A percentile compares a stretch with the other conserved stretches of the same genome.
Conservation (phyloP, 495 filamentous ascomycete genomes). For the Haplographium delicatum region DNA sequence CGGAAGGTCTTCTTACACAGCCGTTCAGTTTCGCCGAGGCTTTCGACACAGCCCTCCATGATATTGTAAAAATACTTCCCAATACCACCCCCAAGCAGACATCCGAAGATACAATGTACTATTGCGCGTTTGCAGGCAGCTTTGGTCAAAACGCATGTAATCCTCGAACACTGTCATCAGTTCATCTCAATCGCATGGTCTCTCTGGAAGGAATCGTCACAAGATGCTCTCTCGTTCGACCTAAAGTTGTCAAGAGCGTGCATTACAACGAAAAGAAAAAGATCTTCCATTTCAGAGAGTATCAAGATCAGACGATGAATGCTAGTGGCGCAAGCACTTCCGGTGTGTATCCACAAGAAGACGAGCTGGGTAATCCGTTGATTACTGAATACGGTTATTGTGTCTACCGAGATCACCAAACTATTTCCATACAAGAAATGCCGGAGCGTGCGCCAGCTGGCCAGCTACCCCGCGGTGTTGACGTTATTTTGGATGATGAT, state of each 20-base stretch:
- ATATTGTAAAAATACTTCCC: conserved; percentile 72
- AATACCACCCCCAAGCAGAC: conserved; percentile 49
- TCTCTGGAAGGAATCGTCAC: conserved; percentile 98
- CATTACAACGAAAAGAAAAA: conserved; percentile 85
- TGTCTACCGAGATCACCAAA: conserved; percentile 95
- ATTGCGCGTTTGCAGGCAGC: conserved; percentile 90
- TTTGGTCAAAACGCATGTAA: conserved; percentile 96
- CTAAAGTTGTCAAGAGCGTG: conserved; percentile 96
- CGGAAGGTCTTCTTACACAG: conserved; percentile 78
- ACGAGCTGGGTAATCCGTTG: conserved; percentile 75
- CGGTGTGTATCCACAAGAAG: conserved; percentile 91
- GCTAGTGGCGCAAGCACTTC: conserved; percentile 78
- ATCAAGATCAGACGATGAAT: conserved; percentile 94
- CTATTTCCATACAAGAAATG: conserved; percentile 99
- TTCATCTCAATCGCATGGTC: conserved; percentile 90
- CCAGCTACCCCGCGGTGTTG: conserved; percentile 93
- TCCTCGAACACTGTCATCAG: conserved; percentile 82
- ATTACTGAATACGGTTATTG: conserved; percentile 94
- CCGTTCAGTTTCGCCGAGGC: conserved; percentile 86
- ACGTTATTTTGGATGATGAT: conserved; percentile 96
- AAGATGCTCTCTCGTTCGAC: conserved; percentile 88
- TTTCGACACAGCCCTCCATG: conserved; percentile 84
- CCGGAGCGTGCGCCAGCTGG: conserved; percentile 93
- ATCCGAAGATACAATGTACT: conserved; percentile 61
- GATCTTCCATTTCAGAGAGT: conserved; percentile 78